Evolutionary conservation across 768 basidiomycete species (phyloP).

Genomic region (Crucibulum laeve): DNA sequence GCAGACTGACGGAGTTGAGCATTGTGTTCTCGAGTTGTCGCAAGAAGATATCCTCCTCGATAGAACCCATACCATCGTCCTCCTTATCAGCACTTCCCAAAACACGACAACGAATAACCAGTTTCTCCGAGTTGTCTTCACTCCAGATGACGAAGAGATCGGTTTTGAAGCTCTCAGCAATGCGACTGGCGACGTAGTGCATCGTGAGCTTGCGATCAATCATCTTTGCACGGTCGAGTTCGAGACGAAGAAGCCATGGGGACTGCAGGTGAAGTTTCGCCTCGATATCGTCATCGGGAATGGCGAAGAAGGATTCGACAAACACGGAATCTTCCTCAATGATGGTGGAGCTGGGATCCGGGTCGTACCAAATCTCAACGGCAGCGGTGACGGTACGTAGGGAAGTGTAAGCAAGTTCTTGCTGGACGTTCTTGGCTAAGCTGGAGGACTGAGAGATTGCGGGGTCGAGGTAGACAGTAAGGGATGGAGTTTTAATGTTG

Average conservation of each 20-base stretch:
- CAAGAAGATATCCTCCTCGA: slow-evolving; percentile 95
- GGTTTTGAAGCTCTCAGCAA: slow-evolving; percentile 91
- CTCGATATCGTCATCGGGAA: slow-evolving; percentile 95
- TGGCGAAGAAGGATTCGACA: slow-evolving; percentile 98
- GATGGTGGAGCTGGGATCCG: slow-evolving; percentile 84
- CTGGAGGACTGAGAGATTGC: slow-evolving; percentile 57
- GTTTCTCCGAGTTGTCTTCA: slow-evolving; percentile 97
- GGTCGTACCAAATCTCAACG: slow-evolving; percentile 98
- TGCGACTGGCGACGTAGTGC: slow-evolving; percentile 89
- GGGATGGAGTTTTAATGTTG: slow-evolving; percentile 96
- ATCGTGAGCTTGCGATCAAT: slow-evolving; percentile 95
- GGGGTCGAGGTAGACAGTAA: slow-evolving; percentile 85
- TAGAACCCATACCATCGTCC: slow-evolving; percentile 66
- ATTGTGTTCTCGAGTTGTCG: slow-evolving; percentile 95
- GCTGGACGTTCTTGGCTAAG: slow-evolving; percentile 84
- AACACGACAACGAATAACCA: slow-evolving; percentile 95
- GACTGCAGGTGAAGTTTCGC: slow-evolving; percentile 88
- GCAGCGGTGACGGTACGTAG: slow-evolving; percentile 91
- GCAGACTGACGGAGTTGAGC: slow-evolving; percentile 91
- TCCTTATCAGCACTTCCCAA: slow-evolving; percentile 81
- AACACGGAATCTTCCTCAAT: slow-evolving; percentile 96
- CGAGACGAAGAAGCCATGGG: slow-evolving; percentile 95
- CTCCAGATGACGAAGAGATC: slow-evolving; percentile 98
- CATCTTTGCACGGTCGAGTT: slow-evolving; percentile 96
- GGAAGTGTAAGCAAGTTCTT: slow-evolving; percentile 91